phyloP scores from a whole-genome alignment of 257 asterid genomes.

The Paraleonurus japonicus region DNA sequence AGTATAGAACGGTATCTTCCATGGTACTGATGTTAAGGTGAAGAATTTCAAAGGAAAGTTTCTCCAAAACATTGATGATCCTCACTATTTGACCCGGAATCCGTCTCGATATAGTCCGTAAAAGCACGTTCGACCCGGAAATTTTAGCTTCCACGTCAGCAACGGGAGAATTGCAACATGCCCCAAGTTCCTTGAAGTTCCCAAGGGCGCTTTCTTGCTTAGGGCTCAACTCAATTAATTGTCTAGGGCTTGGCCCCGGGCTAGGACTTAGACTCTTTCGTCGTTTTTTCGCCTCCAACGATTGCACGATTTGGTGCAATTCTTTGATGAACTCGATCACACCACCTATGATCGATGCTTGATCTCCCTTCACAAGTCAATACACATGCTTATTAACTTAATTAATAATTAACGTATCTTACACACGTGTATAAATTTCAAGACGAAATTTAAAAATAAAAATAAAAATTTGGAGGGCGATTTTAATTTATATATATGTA shows the following conservation, averaged over 20 bases:
- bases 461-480: background rate
- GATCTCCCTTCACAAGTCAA: conserved; percentile 63
- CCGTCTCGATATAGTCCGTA: conserved; percentile 65
- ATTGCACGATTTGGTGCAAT: conserved; percentile 71
- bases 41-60: conserved; percentile 67
- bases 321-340: conserved; percentile 95
- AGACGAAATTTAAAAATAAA: too few species aligned
- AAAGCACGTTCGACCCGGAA: conserved; percentile 67
- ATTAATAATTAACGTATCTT: too few species aligned
- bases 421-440: too few species aligned
- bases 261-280: conserved; percentile 67
- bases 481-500: conserved; percentile 19
- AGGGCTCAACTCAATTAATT: conserved; percentile 41
- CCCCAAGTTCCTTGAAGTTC: conserved; percentile 67
- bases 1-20: conserved; percentile 94
- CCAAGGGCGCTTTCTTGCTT: conserved; percentile 40
- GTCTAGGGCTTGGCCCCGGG: conserved; percentile 62
- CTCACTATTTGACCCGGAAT: conserved; percentile 70
- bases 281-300: conserved; percentile 74
- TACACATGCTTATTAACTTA: background rate
- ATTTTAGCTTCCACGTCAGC: conserved; percentile 90
- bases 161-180: conserved; percentile 75
- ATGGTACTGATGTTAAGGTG: conserved; percentile 88
- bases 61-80: conserved; percentile 69
- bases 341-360: conserved; percentile 94